Conservation (phyloP, 1,284 basidiomycete species). For the Cyathus olla region DNA sequence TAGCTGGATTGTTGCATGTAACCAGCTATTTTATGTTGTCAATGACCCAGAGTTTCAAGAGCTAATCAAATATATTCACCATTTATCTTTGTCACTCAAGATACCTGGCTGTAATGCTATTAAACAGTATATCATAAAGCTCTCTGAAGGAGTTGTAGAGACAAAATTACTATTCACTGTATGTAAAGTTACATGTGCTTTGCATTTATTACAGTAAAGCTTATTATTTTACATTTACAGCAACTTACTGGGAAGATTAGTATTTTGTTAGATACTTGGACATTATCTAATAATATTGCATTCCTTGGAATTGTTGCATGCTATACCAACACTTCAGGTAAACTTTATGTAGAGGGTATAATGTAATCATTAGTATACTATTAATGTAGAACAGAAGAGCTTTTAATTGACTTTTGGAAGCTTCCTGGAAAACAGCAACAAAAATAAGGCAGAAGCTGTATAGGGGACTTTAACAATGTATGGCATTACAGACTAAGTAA, state of each 20-base stretch:
- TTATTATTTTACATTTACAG: not conserved
- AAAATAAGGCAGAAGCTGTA: not conserved
- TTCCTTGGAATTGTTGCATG: not conserved
- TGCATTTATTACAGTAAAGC: too few species aligned
- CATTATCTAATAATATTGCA: not conserved
- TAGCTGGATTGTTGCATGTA: constrained; percentile 39
- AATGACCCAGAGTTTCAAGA: constrained; percentile 32
- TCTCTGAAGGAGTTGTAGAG: not conserved
- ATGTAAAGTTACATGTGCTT: too few species aligned
- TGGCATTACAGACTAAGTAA: not conserved
- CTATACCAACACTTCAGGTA: not conserved
- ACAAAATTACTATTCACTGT: too few species aligned
- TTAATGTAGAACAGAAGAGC: not conserved
- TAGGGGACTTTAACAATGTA: not conserved
- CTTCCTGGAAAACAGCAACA: not conserved
- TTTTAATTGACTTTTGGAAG: not conserved
- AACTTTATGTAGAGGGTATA: not conserved
- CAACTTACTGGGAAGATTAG: not conserved
- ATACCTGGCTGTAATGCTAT: not conserved
- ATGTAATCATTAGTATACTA: too few species aligned
- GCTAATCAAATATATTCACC: constrained; percentile 29
- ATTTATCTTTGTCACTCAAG: not conserved
- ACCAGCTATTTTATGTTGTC: constrained; percentile 44
- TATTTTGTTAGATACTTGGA: not conserved
- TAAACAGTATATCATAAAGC: not conserved